phyloP scores from a whole-genome alignment of 805 yeast genomes.

The Limtongozyma cylindracea region DNA sequence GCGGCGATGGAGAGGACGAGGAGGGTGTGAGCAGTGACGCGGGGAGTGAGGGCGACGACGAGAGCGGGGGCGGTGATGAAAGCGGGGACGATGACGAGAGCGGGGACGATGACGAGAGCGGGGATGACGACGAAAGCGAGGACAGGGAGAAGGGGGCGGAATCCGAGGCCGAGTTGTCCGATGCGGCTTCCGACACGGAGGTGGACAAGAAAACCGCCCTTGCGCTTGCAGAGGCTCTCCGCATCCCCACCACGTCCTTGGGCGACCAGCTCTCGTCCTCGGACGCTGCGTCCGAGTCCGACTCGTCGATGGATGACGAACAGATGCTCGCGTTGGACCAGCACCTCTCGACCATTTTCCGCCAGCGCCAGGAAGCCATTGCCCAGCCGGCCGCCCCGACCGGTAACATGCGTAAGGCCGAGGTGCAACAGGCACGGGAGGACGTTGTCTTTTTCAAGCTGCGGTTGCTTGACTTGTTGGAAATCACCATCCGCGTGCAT shows the following conservation, averaged over 20 bases:
- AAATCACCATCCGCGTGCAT: too few relatives aligned
- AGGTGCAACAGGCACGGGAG: slow-evolving; percentile 46
- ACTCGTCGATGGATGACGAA: slow-evolving; percentile 78
- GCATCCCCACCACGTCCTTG: slow-evolving; percentile 21
- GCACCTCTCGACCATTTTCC: slow-evolving; percentile 61
- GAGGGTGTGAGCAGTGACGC: too few relatives aligned
- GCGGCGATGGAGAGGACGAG: slow-evolving; percentile 16
- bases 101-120: slow-evolving; percentile 2
- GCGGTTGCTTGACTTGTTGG: slow-evolving; percentile 56
- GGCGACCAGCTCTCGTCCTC: slow-evolving; percentile 19
- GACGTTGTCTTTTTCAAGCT: slow-evolving; percentile 58
- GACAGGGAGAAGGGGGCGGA: slow-evolving; percentile 1
- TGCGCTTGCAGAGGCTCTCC: slow-evolving; percentile 46
- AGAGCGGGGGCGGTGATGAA: too few relatives aligned
- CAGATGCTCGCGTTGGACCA: slow-evolving; percentile 89
- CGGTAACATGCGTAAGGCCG: slow-evolving; percentile 50
- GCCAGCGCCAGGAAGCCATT: slow-evolving; percentile 52
- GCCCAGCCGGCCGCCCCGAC: slow-evolving; percentile 24
- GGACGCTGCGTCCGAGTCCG: slow-evolving; percentile 36
- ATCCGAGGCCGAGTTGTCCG: slow-evolving; percentile 1
- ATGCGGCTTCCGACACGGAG: slow-evolving; percentile 2
- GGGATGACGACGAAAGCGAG: slow-evolving; percentile 2
- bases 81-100: slow-evolving; percentile 4
- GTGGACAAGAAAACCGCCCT: slow-evolving; percentile 15
- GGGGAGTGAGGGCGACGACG: slow-evolving; percentile 5